A percentile compares a stretch with the other conserved stretches of the same genome.
Evolutionary conservation across 306 rosid species (phyloP).

Genomic region (Sicyos baderoa): DNA sequence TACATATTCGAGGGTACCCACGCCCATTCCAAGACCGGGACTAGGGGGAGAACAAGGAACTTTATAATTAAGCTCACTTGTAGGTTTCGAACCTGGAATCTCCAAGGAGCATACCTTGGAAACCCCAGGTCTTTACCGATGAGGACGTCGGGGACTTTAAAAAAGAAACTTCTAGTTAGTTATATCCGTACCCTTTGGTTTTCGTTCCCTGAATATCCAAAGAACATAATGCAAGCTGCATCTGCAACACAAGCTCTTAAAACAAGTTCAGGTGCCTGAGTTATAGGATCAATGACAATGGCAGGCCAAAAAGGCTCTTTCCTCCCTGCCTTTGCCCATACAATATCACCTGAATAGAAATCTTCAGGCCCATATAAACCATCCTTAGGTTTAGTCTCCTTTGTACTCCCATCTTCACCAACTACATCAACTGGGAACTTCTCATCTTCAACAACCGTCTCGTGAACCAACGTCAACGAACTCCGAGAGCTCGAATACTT

Average conservation of each 20-base stretch:
- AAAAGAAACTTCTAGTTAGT: slow-evolving; percentile 8
- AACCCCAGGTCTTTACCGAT: too few relatives aligned
- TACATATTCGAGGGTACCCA: too few relatives aligned
- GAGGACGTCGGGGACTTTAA: background rate
- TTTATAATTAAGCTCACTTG: too few relatives aligned
- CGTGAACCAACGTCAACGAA: slow-evolving; percentile 35
- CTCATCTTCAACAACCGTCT: slow-evolving; percentile 36
- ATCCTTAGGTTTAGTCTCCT: slow-evolving; percentile 34
- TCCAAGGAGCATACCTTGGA: too few relatives aligned
- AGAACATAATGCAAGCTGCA: slow-evolving; percentile 98
- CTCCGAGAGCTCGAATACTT: slow-evolving; percentile 40
- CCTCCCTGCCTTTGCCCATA: slow-evolving; percentile 95
- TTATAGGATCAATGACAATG: slow-evolving; percentile 83
- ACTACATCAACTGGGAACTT: slow-evolving; percentile 33
- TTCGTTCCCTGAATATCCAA: slow-evolving; percentile 69
- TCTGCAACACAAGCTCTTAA: slow-evolving; percentile 77
- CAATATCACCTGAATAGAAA: slow-evolving; percentile 82
- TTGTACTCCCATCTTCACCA: slow-evolving; percentile 23
- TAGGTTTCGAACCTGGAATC: too few relatives aligned
- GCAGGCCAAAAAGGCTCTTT: slow-evolving; percentile 99
- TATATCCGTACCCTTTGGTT: slow-evolving; percentile 62
- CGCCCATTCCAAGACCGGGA: too few relatives aligned
- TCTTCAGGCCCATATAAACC: slow-evolving; percentile 84
- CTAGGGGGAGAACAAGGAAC: too few relatives aligned
- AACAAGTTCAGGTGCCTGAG: slow-evolving; percentile 91